Conservation (phyloP, 1,139 yeast species). For the Pichia sp. region DNA sequence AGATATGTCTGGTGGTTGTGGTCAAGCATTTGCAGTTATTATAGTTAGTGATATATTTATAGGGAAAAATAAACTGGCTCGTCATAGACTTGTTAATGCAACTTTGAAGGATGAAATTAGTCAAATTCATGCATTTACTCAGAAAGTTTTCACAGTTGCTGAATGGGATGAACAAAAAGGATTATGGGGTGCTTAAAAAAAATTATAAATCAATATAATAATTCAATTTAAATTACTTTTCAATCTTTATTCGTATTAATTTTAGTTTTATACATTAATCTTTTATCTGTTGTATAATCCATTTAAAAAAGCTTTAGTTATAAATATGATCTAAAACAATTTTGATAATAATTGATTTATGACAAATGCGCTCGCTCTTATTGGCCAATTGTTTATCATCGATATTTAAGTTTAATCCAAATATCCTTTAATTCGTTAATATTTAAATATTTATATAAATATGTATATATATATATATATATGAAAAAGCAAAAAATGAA, state of each 20-base stretch:
- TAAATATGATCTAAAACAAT: background rate
- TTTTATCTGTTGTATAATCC: no score
- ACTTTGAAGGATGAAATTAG: constrained; percentile 79
- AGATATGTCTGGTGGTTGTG: constrained; percentile 78
- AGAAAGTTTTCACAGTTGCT: constrained; percentile 68
- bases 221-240: no score
- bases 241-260: no score
- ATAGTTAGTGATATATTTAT: constrained; percentile 73
- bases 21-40: constrained; percentile 79
- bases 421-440: no score
- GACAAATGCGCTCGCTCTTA: constrained; percentile 6
- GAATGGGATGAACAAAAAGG: constrained; percentile 51
- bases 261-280: no score
- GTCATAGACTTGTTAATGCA: constrained; percentile 80
- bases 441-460: no score
- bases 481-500: no score
- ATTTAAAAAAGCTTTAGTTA: no score
- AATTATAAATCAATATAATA: background rate
- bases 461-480: no score
- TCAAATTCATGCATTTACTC: constrained; percentile 89
- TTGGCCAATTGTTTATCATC: constrained; percentile 1
- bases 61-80: constrained; percentile 77
- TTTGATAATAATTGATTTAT: background rate
- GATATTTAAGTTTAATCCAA: no score
- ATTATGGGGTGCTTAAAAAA: constrained; percentile 16